These are phyloP conservation scores for Aspergillus sp. DNA, from an alignment of 2,329 filamentous ascomycete genomes.

Conservation along the genomic window DNA sequence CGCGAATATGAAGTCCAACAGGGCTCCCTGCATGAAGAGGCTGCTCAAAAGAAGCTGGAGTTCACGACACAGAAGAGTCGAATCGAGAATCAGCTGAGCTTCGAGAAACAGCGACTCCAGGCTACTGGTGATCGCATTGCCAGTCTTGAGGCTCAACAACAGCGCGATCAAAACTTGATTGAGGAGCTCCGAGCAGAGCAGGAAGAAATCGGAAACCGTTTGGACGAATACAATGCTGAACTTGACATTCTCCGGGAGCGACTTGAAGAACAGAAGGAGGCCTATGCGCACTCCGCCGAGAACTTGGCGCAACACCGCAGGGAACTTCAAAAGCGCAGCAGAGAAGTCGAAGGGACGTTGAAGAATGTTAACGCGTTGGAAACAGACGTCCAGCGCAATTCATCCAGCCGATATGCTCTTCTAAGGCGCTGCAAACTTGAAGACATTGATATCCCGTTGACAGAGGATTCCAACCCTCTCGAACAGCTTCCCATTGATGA, in stretches of 20 bases:
- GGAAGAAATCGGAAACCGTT: conserved; percentile 68
- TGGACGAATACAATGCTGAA: conserved; percentile 72
- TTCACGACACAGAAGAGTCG: conserved; percentile 75
- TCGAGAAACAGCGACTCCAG: conserved; percentile 70
- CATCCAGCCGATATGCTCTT: conserved; percentile 77
- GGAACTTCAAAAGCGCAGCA: conserved; percentile 80
- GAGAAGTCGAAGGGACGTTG: conserved; percentile 73
- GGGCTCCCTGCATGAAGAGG: conserved; percentile 87
- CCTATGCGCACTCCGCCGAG: conserved; percentile 68
- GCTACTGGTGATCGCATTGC: conserved; percentile 69
- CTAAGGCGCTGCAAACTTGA: conserved; percentile 90
- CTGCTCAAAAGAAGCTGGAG: conserved; percentile 78
- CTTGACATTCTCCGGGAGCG: conserved; percentile 73
- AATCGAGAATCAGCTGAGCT: conserved; percentile 60
- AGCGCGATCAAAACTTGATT: conserved; percentile 68
- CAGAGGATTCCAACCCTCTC: conserved; percentile 66
- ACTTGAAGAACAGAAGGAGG: conserved; percentile 66
- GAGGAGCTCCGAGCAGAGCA: conserved; percentile 71
- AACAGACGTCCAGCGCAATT: conserved; percentile 80
- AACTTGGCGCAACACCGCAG: conserved; percentile 74
- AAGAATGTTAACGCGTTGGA: conserved; percentile 79
- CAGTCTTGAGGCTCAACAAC: conserved; percentile 64
- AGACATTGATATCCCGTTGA: conserved; percentile 82
- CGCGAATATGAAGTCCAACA: conserved; percentile 92
- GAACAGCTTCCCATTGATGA: conserved; percentile 88